These are phyloP conservation scores for Pythium rishiriense DNA, from an alignment of 352 stramenopile genomes.

Conservation along the genomic window DNA sequence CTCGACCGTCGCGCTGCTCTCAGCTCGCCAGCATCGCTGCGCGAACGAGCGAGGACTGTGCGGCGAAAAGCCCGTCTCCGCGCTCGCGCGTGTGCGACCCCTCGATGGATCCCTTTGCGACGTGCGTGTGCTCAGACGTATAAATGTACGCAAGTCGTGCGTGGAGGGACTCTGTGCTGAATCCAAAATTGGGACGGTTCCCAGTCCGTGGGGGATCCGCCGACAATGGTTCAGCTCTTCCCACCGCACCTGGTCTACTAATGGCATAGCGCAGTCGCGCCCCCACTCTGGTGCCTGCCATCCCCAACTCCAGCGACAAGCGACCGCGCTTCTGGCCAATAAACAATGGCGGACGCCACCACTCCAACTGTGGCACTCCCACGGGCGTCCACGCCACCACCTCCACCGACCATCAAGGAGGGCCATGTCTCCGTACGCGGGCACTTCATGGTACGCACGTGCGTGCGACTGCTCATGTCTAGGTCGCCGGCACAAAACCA, in stretches of 20 bases:
- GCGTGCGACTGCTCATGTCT: background rate
- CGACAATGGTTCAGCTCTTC: background rate
- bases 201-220: background rate
- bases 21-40: slow-evolving; percentile 1
- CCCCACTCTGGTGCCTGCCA: background rate
- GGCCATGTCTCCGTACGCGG: slow-evolving; percentile 57
- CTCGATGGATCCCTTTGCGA: background rate
- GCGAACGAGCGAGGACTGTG: slow-evolving; percentile 6
- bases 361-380: background rate
- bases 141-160: background rate
- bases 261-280: background rate
- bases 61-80: background rate
- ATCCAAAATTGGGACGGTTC: slow-evolving; percentile 2
- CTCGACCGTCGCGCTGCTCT: background rate
- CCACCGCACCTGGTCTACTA: too few species aligned
- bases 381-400: background rate
- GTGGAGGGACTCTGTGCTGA: background rate
- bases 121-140: background rate
- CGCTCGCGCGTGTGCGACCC: background rate
- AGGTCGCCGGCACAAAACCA: background rate
- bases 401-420: slow-evolving; percentile 42
- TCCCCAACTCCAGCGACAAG: background rate
- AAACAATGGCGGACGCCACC: background rate
- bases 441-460: slow-evolving; percentile 56
- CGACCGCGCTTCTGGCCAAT: background rate